Percentiles rank a stretch among this genome's conserved stretches.
Evolutionary conservation across 495 filamentous ascomycete species (phyloP).

Genomic region (Trichoderma orchidacearum): DNA sequence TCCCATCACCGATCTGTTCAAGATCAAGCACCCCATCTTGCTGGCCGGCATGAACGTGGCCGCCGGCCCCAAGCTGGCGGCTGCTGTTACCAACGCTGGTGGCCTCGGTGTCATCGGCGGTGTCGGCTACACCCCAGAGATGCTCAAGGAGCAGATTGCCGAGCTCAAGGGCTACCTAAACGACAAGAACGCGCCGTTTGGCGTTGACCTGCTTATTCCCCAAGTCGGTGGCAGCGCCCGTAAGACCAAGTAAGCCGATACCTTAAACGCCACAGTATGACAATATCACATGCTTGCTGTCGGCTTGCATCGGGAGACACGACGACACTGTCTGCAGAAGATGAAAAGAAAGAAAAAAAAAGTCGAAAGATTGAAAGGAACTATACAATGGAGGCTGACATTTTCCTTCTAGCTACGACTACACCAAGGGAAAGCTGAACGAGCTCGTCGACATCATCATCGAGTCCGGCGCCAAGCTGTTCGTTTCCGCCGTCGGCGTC

Average conservation of each 20-base stretch:
- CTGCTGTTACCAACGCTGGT: slow-evolving; percentile 93
- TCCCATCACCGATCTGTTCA: slow-evolving; percentile 81
- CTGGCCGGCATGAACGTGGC: slow-evolving; percentile 99
- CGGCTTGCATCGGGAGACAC: not conserved
- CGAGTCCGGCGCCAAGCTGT: slow-evolving; percentile 76
- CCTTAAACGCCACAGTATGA: not conserved
- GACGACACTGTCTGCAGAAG: not conserved
- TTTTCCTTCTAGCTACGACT: slow-evolving; percentile 69
- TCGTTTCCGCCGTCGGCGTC: slow-evolving; percentile 93
- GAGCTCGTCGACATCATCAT: slow-evolving; percentile 88
- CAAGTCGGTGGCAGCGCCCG: slow-evolving; percentile 88
- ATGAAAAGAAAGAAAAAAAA: not conserved
- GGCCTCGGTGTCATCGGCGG: slow-evolving; percentile 94
- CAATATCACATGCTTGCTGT: not conserved
- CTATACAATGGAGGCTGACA: slow-evolving; percentile 1
- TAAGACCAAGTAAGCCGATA: slow-evolving; percentile 80
- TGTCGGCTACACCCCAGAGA: slow-evolving; percentile 91
- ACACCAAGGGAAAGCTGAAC: slow-evolving; percentile 96
- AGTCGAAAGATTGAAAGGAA: slow-evolving; percentile 1
- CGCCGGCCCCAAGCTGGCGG: slow-evolving; percentile 90
- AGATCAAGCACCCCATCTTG: slow-evolving; percentile 92
- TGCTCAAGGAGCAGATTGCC: slow-evolving; percentile 86
- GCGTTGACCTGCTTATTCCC: slow-evolving; percentile 87
- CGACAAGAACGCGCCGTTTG: slow-evolving; percentile 97
- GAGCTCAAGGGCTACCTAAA: slow-evolving; percentile 83